Evolutionary conservation across 169 alveolate genomes (phyloP).

Genomic region (Plasmodium sp.): DNA sequence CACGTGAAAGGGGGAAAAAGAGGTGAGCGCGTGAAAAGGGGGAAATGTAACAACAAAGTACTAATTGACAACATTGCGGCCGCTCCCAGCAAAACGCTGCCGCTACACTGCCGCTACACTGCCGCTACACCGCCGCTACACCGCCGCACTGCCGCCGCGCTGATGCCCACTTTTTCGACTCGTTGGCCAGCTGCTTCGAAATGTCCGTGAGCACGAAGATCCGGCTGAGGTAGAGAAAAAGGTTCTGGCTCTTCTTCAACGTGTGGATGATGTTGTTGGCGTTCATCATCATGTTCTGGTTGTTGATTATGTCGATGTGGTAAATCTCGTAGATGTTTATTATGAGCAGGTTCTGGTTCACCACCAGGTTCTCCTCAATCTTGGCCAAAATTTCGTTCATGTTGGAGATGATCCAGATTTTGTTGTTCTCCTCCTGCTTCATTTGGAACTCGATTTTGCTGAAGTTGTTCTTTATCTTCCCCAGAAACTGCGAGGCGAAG

Average conservation of each 20-base stretch:
- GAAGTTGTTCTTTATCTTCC: constrained; percentile 63
- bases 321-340: constrained; percentile 68
- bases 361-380: constrained; percentile 66
- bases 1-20: neutral
- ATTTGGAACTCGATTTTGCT: constrained; percentile 64
- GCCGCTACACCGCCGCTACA: neutral
- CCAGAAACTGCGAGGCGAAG: constrained; percentile 6
- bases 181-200: constrained; percentile 50
- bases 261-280: constrained; percentile 53
- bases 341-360: constrained; percentile 51
- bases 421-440: constrained; percentile 71
- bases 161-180: constrained; percentile 54
- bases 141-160: neutral
- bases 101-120: too few relatives aligned
- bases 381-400: constrained; percentile 60
- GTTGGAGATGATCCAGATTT: constrained; percentile 55
- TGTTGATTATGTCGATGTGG: constrained; percentile 64
- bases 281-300: constrained; percentile 70
- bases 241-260: constrained; percentile 57
- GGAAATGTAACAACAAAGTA: neutral
- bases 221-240: constrained; percentile 57
- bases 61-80: neutral
- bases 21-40: neutral
- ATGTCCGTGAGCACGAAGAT: constrained; percentile 64
- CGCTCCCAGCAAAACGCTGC: neutral